phyloP scores from a whole-genome alignment of 2,329 filamentous ascomycete species.

The Neofusicoccum cordaticola region DNA sequence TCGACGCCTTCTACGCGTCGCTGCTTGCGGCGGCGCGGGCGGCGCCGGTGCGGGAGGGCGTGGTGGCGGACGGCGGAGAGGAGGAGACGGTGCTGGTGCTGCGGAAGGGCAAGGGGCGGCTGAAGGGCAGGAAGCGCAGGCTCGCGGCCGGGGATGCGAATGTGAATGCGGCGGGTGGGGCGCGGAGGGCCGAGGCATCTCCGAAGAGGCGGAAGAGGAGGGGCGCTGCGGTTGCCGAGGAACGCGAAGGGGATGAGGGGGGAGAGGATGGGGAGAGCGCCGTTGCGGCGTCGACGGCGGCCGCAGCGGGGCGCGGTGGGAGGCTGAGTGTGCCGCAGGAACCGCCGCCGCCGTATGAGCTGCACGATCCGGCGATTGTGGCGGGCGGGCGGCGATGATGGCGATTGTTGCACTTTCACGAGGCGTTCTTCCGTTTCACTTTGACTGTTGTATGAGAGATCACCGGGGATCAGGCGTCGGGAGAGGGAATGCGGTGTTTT shows the following conservation, averaged over 20 bases:
- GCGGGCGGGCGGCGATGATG: neutral
- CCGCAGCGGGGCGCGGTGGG: neutral
- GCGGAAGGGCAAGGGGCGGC: neutral
- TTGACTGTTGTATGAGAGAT: neutral
- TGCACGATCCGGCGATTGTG: conserved; percentile 21
- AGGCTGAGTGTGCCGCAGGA: conserved; percentile 20
- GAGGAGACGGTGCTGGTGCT: neutral
- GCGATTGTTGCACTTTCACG: too few relatives aligned
- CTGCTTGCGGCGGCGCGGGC: neutral
- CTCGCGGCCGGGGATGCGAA: neutral
- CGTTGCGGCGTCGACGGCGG: neutral
- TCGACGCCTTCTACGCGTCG: neutral
- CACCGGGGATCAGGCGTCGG: too few relatives aligned
- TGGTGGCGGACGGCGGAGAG: neutral
- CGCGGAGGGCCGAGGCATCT: conserved; percentile 18
- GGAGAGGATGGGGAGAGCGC: conserved; percentile 11
- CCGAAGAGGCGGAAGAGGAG: conserved; percentile 21
- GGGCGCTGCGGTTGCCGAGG: neutral
- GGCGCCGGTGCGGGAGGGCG: neutral
- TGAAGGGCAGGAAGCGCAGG: neutral
- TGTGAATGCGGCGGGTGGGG: neutral
- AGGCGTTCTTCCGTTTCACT: neutral
- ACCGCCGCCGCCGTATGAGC: conserved; percentile 24
- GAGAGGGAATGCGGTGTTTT: neutral
- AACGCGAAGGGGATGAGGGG: neutral